These are phyloP conservation scores for Neurospora sp. DNA, from an alignment of 2,329 filamentous ascomycete species.

Conservation along the genomic window DNA sequence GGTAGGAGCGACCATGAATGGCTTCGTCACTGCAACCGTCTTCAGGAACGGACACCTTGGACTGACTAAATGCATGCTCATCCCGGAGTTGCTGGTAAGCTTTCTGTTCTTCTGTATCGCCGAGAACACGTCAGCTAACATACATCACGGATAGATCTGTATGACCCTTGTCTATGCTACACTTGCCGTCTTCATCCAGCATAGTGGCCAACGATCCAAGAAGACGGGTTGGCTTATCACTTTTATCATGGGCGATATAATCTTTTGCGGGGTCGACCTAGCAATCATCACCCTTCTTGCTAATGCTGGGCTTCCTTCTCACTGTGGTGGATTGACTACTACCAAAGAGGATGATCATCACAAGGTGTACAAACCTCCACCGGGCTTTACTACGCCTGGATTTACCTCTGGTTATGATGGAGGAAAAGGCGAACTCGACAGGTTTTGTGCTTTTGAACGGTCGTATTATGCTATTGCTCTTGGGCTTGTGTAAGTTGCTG, in stretches of 20 bases:
- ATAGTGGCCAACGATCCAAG: conserved; percentile 20
- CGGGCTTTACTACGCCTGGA: conserved; percentile 20
- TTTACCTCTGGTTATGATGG: conserved; percentile 21
- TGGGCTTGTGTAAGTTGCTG: conserved; percentile 5
- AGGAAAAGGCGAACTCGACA: conserved; percentile 20
- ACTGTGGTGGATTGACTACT: conserved; percentile 25
- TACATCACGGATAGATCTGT: conserved; percentile 17
- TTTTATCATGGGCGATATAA: conserved; percentile 23
- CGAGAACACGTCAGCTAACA: neutral
- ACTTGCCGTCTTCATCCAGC: conserved; percentile 23
- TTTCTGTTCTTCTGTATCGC: neutral
- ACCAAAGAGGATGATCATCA: conserved; percentile 3
- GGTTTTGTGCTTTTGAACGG: conserved; percentile 23
- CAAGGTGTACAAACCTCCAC: neutral
- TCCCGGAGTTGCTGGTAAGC: conserved; percentile 27
- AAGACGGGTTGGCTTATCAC: conserved; percentile 17
- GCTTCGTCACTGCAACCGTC: conserved; percentile 24
- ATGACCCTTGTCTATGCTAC: conserved; percentile 23
- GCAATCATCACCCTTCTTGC: conserved; percentile 26
- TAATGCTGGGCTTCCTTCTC: conserved; percentile 23
- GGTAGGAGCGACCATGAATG: conserved; percentile 24
- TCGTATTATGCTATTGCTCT: conserved; percentile 23
- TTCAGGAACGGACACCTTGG: conserved; percentile 17
- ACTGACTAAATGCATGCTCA: conserved; percentile 19
- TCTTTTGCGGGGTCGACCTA: conserved; percentile 22